Evolutionary conservation across 352 stramenopile genomes (phyloP).

Genomic region (Globisporangium paddicum): DNA sequence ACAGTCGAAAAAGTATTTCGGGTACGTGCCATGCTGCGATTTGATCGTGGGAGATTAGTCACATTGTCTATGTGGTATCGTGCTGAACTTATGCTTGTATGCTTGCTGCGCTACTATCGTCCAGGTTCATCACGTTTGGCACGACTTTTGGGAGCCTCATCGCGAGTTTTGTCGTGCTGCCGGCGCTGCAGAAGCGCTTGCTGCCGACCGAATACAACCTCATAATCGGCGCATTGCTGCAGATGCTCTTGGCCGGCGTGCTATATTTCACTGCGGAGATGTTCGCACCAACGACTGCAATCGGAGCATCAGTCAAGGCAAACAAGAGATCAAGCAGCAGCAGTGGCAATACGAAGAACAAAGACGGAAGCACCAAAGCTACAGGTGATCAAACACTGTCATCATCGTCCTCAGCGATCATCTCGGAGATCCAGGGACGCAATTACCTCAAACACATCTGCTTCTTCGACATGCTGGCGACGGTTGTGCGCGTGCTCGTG

Average conservation of each 20-base stretch:
- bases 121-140: slow-evolving; percentile 77
- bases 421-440: slow-evolving; percentile 58
- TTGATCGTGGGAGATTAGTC: not conserved
- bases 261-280: slow-evolving; percentile 46
- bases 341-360: slow-evolving; percentile 4
- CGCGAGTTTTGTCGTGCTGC: slow-evolving; percentile 70
- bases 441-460: slow-evolving; percentile 86
- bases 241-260: slow-evolving; percentile 55
- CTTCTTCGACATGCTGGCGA: slow-evolving; percentile 83
- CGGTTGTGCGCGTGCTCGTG: slow-evolving; percentile 70
- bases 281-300: slow-evolving; percentile 22
- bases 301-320: not conserved
- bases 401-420: slow-evolving; percentile 31
- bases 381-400: not conserved
- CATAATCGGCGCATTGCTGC: slow-evolving; percentile 41
- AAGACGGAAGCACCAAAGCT: slow-evolving; percentile 7
- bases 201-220: slow-evolving; percentile 74
- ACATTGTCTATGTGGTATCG: not conserved
- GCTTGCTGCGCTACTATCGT: not conserved
- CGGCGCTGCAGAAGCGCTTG: slow-evolving; percentile 37
- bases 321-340: not conserved
- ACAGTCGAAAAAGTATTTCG: slow-evolving; percentile 84
- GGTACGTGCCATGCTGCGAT: slow-evolving; percentile 18
- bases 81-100: not conserved
- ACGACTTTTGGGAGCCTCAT: slow-evolving; percentile 74